Evolutionary conservation across 1,139 yeast species (phyloP).

Genomic region (Yamadazyma aaseri): DNA sequence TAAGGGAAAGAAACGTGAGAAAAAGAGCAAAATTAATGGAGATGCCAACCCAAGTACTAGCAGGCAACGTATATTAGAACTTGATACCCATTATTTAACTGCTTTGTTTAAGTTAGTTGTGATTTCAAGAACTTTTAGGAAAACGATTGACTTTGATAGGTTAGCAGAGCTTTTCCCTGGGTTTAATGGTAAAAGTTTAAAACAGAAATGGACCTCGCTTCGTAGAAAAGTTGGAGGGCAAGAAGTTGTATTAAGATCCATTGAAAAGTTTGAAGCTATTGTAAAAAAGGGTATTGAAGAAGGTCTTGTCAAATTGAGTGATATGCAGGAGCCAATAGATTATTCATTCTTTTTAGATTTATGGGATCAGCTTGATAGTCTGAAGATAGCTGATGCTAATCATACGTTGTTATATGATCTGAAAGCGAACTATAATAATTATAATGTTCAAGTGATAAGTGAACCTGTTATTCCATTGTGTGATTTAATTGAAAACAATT

Average conservation of each 20-base stretch:
- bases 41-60: conserved; percentile 5
- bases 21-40: conserved; percentile 8
- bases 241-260: conserved; percentile 49
- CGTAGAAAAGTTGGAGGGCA: conserved; percentile 57
- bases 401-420: conserved; percentile 30
- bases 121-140: conserved; percentile 56
- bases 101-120: conserved; percentile 56
- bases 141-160: conserved; percentile 56
- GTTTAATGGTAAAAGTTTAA: conserved; percentile 34
- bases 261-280: conserved; percentile 58
- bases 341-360: conserved; percentile 48
- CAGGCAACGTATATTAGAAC: conserved; percentile 24
- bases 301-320: conserved; percentile 43
- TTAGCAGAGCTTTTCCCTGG: conserved; percentile 49
- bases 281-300: conserved; percentile 52
- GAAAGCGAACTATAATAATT: conserved; percentile 29
- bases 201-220: conserved; percentile 61
- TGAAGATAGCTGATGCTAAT: conserved; percentile 29
- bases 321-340: conserved; percentile 46
- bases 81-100: conserved; percentile 48
- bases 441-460: conserved; percentile 21
- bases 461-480: conserved; percentile 28
- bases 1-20: conserved; percentile 11
- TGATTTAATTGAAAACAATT: conserved; percentile 41
- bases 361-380: conserved; percentile 53